Evolutionary conservation across 805 yeast species (phyloP), one percentile per base, ranked within the genome.

Genomic region (Cyberlindnera veronae): DNA sequence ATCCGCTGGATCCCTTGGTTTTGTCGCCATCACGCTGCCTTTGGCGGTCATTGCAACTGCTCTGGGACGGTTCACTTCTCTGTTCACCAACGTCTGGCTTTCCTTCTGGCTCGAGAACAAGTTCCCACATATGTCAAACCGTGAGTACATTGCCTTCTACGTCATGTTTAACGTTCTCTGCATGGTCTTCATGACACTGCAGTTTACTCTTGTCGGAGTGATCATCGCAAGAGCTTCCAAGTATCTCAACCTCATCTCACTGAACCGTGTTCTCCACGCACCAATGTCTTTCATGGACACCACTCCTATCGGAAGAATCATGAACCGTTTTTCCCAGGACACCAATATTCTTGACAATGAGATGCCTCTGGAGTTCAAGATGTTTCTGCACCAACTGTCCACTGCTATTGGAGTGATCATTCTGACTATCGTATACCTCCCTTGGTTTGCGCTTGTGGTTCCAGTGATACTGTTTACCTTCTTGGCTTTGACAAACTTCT

Each of bases 241-340:
- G 19, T 12, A 22, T 5, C 28, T 52, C 17, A 42, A 82, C 54
- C 62, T 79, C 14, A 41, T 48, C 34, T 84, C 90, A 1, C 65
- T 79, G 17, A 57, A 70, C 30, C 68, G 65, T 16, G 67, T 87
- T 12, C 64, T 87, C 45, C 77, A 77, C 38, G 77, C 89, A 2
- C 93, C 93, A 30, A 84, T 86, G 89, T 62, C 79, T 1, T 87
- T 77, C 55, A 74, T 86, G 66, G 95, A 87, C 58, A 74, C 85
- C 9, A 82, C 91, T 0, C 95, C n/a, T n/a, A n/a, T n/a, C n/a
- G n/a, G n/a, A n/a, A n/a, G n/a, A n/a, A n/a, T n/a, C n/a, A n/a
- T n/a, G 27, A 41, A 41, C 38, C 18, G 45, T 17, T 41, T 41
- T 27, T 21, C 45, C 2, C 84, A 84, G 52, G 95, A 86, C 60